Evolutionary conservation across 352 stramenopile genomes (phyloP).

Genomic region (Phytophthora pini): DNA sequence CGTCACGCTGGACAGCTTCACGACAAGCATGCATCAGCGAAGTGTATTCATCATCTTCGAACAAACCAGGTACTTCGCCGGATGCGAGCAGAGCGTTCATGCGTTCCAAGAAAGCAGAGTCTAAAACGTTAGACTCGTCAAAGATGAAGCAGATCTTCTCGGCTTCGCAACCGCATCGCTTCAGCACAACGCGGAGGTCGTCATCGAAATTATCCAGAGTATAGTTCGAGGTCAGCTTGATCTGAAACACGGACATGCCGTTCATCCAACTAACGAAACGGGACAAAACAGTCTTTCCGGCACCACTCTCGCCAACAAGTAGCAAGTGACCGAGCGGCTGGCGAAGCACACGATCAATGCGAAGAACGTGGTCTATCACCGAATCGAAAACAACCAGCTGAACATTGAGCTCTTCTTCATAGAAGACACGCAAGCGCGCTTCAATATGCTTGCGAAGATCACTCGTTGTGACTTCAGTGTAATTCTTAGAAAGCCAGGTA

Average conservation of each 20-base stretch:
- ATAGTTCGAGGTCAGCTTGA: slow-evolving; percentile 99
- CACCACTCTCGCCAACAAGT: slow-evolving; percentile 98
- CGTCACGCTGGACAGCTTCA: slow-evolving; percentile 94
- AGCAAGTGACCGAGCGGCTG: slow-evolving; percentile 99
- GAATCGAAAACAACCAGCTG: slow-evolving; percentile 99
- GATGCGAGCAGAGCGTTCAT: slow-evolving; percentile 99
- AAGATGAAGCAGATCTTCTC: slow-evolving; percentile 99
- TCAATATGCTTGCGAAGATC: slow-evolving; percentile 97
- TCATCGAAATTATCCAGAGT: slow-evolving; percentile 99
- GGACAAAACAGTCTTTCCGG: slow-evolving; percentile 99
- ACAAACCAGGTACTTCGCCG: slow-evolving; percentile 99
- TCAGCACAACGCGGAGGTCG: slow-evolving; percentile 97
- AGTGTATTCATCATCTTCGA: slow-evolving; percentile 99
- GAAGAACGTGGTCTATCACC: slow-evolving; percentile 98
- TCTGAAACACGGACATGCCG: slow-evolving; percentile 99
- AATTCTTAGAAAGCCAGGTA: slow-evolving; percentile 98
- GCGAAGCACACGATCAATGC: slow-evolving; percentile 97
- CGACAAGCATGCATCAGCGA: slow-evolving; percentile 96
- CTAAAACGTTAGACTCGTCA: slow-evolving; percentile 99
- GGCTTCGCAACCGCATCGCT: slow-evolving; percentile 96
- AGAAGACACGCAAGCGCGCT: slow-evolving; percentile 98
- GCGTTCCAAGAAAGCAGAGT: slow-evolving; percentile 98
- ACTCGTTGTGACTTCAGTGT: slow-evolving; percentile 92
- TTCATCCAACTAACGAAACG: slow-evolving; percentile 99
- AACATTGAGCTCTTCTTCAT: slow-evolving; percentile 99